Conservation (phyloP, 371 early-diverging fungal genomes). For the Mucor ambiguus region DNA sequence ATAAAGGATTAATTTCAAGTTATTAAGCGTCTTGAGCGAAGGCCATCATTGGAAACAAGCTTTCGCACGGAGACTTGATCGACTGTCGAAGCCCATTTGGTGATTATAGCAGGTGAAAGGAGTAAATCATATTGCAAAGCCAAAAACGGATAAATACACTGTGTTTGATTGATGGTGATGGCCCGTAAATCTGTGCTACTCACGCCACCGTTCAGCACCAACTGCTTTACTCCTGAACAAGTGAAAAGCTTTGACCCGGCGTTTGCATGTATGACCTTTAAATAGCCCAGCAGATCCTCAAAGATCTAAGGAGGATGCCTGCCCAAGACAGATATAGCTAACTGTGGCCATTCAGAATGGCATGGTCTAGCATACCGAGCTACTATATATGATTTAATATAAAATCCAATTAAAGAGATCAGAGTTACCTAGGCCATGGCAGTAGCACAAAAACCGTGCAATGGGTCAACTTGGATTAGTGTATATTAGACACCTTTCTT, state of each 20-base stretch:
- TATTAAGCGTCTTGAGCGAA: background rate
- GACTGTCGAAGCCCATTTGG: background rate
- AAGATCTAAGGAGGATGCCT: background rate
- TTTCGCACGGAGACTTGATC: no score
- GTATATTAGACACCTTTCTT: background rate
- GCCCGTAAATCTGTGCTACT: background rate
- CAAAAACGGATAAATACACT: background rate
- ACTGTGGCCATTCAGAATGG: background rate
- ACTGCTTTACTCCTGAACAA: background rate
- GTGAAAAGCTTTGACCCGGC: background rate
- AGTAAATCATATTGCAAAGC: background rate
- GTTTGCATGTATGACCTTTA: background rate
- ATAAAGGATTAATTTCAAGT: no score
- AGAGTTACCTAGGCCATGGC: background rate
- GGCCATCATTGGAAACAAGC: background rate
- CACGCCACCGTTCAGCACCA: background rate
- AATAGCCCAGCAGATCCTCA: background rate
- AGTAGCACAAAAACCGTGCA: conserved; percentile 1
- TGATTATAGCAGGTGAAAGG: background rate
- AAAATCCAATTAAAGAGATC: background rate
- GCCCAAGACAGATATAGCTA: background rate
- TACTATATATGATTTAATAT: background rate
- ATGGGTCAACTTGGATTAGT: background rate
- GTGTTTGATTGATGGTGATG: background rate
- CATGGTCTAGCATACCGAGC: background rate